These are phyloP conservation scores for Hypoxylon sp. DNA, from an alignment of 2,329 filamentous ascomycete species.

Conservation along the genomic window DNA sequence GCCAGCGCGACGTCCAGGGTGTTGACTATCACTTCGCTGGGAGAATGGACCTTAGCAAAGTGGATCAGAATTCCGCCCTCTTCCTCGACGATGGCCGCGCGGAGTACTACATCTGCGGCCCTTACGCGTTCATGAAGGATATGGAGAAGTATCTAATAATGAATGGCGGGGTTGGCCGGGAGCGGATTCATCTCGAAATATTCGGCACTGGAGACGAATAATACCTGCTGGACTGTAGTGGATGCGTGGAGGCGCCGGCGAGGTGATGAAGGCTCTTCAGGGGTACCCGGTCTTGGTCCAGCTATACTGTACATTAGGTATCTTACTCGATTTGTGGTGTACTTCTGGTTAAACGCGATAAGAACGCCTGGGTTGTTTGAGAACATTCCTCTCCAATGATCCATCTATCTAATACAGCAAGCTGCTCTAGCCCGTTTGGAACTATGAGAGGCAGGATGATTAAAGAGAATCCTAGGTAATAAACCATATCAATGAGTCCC, in stretches of 20 bases:
- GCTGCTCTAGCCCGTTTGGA: neutral
- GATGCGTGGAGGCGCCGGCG: neutral
- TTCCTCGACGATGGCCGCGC: conserved; percentile 66
- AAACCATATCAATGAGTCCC: neutral
- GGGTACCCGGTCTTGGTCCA: too few relatives aligned
- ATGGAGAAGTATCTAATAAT: conserved; percentile 65
- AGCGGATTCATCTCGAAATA: conserved; percentile 74
- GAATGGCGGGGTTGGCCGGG: conserved; percentile 66
- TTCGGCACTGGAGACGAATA: conserved; percentile 69
- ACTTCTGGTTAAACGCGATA: neutral
- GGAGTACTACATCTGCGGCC: conserved; percentile 80
- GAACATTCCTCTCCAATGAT: conserved; percentile 10
- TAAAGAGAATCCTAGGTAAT: neutral
- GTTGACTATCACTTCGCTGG: conserved; percentile 71
- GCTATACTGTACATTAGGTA: conserved; percentile 22
- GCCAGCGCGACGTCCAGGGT: conserved; percentile 60
- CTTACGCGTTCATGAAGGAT: conserved; percentile 76
- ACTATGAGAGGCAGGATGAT: neutral
- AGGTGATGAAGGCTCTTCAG: neutral
- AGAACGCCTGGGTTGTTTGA: neutral
- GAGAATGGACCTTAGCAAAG: conserved; percentile 67
- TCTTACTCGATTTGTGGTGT: neutral
- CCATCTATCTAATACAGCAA: neutral
- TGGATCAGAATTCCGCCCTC: conserved; percentile 67
- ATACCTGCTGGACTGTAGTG: neutral